These are phyloP conservation scores for Suillus sp. DNA, from an alignment of 768 basidiomycete species.

Conservation along the genomic window DNA sequence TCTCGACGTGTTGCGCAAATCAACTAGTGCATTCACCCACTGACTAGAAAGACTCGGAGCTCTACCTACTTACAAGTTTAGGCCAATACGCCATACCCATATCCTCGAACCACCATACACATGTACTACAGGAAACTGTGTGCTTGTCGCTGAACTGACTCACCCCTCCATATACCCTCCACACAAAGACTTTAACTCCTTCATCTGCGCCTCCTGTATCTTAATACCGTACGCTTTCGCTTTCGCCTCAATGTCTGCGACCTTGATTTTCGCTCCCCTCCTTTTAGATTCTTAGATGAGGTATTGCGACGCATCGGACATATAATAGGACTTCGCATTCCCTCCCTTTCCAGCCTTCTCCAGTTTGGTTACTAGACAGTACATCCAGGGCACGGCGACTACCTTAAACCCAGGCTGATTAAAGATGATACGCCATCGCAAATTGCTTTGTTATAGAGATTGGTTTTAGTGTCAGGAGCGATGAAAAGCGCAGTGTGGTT, in stretches of 20 bases:
- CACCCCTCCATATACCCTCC: neutral
- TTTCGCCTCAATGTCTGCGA: neutral
- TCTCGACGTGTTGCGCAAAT: neutral
- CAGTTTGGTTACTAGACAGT: constrained; percentile 16
- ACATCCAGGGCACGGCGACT: constrained; percentile 19
- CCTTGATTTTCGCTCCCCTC: neutral
- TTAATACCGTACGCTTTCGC: neutral
- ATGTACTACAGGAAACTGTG: neutral
- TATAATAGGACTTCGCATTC: constrained; percentile 15
- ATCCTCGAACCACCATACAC: neutral
- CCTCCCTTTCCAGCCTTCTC: constrained; percentile 14
- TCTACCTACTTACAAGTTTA: neutral
- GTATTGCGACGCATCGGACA: constrained; percentile 18
- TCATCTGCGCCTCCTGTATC: neutral
- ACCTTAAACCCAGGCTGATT: constrained; percentile 17
- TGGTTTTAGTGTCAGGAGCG: neutral
- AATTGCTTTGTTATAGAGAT: constrained; percentile 16
- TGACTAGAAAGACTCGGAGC: neutral
- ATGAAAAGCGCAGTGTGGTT: neutral
- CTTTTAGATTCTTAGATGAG: constrained; percentile 7
- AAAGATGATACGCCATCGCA: constrained; percentile 18
- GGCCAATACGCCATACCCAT: neutral
- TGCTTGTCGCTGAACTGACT: neutral
- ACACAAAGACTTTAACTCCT: neutral
- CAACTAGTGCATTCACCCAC: neutral